Percentiles rank a stretch among this genome's conserved stretches.
These are phyloP conservation scores for Mycena crocata DNA, from an alignment of 768 basidiomycete genomes.

Conservation along the genomic window DNA sequence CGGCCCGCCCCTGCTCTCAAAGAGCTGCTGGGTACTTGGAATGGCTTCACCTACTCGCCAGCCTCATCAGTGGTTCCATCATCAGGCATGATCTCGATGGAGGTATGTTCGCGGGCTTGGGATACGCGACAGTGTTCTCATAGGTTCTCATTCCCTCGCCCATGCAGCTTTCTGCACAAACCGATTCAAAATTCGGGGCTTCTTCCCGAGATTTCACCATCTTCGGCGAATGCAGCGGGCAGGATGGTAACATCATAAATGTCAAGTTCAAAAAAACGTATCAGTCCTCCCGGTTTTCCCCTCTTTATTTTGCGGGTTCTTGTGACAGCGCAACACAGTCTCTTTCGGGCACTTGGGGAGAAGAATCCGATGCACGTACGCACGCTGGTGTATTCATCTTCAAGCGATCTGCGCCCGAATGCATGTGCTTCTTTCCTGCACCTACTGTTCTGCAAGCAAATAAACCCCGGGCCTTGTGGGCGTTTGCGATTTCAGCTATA, in stretches of 20 bases:
- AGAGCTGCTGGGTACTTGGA: conserved; percentile 29
- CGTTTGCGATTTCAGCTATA: conserved; percentile 43
- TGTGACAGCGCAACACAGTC: conserved; percentile 17
- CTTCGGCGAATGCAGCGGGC: conserved; percentile 25
- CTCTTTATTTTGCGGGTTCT: conserved; percentile 29
- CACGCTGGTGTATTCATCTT: conserved; percentile 39
- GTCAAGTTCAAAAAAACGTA: conserved; percentile 32
- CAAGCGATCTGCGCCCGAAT: conserved; percentile 37
- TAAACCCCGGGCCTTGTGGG: conserved; percentile 42
- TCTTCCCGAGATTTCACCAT: conserved; percentile 34
- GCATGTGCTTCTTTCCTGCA: conserved; percentile 41
- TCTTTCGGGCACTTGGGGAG: conserved; percentile 33
- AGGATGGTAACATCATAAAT: conserved; percentile 17
- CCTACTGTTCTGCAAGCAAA: conserved; percentile 39
- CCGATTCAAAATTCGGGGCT: conserved; percentile 21
- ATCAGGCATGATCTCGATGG: conserved; percentile 33
- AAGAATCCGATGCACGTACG: conserved; percentile 22
- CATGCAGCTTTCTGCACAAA: conserved; percentile 23
- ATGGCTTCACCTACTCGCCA: conserved; percentile 29
- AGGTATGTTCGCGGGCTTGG: conserved; percentile 6
- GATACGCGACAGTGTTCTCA: not conserved
- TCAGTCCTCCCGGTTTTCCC: conserved; percentile 22
- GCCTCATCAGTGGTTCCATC: conserved; percentile 21
- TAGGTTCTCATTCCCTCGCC: not conserved
- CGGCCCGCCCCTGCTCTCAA: conserved; percentile 27